Evolutionary conservation across 306 rosid species (phyloP), one percentile per base, ranked within the genome.

Genomic region (Trichosanthes cucumerina): DNA sequence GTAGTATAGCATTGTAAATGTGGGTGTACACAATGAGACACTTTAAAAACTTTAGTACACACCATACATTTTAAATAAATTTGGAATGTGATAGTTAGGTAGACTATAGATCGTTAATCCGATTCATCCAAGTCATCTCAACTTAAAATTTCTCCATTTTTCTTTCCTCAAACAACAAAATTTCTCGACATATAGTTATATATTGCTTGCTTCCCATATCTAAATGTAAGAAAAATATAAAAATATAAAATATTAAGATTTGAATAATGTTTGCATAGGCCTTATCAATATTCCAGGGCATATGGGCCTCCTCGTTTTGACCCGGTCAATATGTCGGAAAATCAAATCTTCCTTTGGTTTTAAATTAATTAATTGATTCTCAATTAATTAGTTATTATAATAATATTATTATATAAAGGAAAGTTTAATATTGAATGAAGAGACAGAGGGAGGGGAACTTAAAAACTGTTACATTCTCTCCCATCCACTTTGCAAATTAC

Each of bases 281-380:
- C 65, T 36, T 57, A 33, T 21, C 69, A 82, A 83, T n/a, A n/a
- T n/a, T 78, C 79, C 78, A 82, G 76, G 80, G 87, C 82, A 80
- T 76, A 81, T 77, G 58, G 81, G 80, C 76, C 78, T 83, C 82
- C 75, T 31, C 81, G 73, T 73, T 84, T 85, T 88, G 91, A 89
- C 91, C 86, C 53, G 78, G 88, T 93, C 91, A 88, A 88, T 60
- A 73, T 81, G 81, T 72, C 69, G 53, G 49, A 57, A 70, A 24
- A 65, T 76, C 26, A 53, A 46, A 80, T 19, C 38, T 21, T 24
- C 15, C 66, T 13, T 21, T 54, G 31, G 13, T 10, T 36, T 38
- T 76, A 34, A 34, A 76, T 76, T 24, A 71, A 16, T 46, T 10
- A 6, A 23, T 41, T 71, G 16, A 71, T 71, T n/a, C n/a, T n/a